These are phyloP conservation scores for Keithomyces neogunnii DNA, from an alignment of 2,329 filamentous ascomycete genomes.

Conservation along the genomic window DNA sequence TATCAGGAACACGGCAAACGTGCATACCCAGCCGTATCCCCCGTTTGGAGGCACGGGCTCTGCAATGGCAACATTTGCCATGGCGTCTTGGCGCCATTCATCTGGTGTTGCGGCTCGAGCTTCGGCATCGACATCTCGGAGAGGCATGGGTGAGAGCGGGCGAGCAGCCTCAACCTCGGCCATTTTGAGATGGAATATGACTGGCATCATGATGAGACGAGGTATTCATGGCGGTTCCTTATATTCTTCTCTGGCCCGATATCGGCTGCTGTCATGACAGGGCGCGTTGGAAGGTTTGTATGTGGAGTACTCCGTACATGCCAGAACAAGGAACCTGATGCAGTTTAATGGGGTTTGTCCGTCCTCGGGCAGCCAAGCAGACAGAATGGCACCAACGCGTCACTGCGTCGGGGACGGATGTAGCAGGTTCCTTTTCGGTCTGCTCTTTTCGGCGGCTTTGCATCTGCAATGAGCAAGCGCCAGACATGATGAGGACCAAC, in stretches of 20 bases:
- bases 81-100: not conserved
- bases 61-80: not conserved
- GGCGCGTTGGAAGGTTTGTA: not conserved
- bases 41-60: constrained; percentile 28
- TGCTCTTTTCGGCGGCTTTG: too few relatives aligned
- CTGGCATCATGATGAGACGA: not conserved
- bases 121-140: not conserved
- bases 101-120: not conserved
- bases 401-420: too few relatives aligned
- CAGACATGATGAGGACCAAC: too few relatives aligned
- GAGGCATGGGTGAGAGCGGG: not conserved
- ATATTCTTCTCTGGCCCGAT: not conserved
- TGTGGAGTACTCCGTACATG: not conserved
- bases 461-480: too few relatives aligned
- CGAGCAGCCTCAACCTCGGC: not conserved
- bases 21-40: constrained; percentile 39
- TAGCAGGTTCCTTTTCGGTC: too few relatives aligned
- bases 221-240: not conserved
- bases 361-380: too few relatives aligned
- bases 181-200: not conserved
- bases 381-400: too few relatives aligned
- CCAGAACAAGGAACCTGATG: too few relatives aligned
- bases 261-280: not conserved
- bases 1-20: constrained; percentile 21
- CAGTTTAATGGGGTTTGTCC: too few relatives aligned